Percentiles rank a stretch among this genome's conserved stretches.
These are phyloP conservation scores for Lipomyces kockii DNA, from an alignment of 805 yeast species.

Conservation along the genomic window DNA sequence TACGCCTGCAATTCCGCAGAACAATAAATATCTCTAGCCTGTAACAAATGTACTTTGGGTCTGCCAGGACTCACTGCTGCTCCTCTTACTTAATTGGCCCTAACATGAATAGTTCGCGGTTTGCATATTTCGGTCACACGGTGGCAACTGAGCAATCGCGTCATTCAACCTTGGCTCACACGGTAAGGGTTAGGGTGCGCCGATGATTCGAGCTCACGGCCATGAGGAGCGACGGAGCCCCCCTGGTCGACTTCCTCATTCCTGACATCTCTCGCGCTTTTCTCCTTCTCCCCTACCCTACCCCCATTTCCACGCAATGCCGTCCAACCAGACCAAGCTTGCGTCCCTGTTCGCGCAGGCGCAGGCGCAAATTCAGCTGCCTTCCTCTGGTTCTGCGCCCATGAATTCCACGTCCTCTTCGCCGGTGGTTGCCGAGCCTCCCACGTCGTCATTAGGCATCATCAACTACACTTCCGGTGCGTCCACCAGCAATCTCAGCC, in stretches of 20 bases:
- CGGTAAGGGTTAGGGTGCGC: background rate
- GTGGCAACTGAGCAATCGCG: background rate
- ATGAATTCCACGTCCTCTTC: slow-evolving; percentile 14
- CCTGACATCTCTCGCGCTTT: background rate
- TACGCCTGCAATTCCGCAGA: too few species aligned
- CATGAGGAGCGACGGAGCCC: background rate
- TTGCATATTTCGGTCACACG: too few species aligned
- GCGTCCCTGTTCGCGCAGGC: slow-evolving; percentile 36
- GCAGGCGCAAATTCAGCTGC: slow-evolving; percentile 32
- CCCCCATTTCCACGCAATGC: slow-evolving; percentile 15
- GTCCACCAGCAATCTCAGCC: slow-evolving; percentile 8
- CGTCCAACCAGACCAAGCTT: slow-evolving; percentile 32
- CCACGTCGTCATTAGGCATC: slow-evolving; percentile 22
- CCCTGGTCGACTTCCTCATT: background rate
- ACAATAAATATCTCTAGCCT: too few species aligned
- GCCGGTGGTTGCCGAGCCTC: slow-evolving; percentile 10
- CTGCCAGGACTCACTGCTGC: too few species aligned
- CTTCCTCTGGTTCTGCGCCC: slow-evolving; percentile 16
- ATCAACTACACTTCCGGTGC: slow-evolving; percentile 26
- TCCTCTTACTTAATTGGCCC: too few species aligned
- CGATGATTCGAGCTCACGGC: background rate
- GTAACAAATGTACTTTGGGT: too few species aligned
- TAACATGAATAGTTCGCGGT: too few species aligned
- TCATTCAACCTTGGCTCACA: too few species aligned
- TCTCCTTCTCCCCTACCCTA: background rate